Percentiles rank a stretch among this genome's conserved stretches.
Conservation (phyloP, 1,284 basidiomycete species). For the Marasmius sp. region DNA sequence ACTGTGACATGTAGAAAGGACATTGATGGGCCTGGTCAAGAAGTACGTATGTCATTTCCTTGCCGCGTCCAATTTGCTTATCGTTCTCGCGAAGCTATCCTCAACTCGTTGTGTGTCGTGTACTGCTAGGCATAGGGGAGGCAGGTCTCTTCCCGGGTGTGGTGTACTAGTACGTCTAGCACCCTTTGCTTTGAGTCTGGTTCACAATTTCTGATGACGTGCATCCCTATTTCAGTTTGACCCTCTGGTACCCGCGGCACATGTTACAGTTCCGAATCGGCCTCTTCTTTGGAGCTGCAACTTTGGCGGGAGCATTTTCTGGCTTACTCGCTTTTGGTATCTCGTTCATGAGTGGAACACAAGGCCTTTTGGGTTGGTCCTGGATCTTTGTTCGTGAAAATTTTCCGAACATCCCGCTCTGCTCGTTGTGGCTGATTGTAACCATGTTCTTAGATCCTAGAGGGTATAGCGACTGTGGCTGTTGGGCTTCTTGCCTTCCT, state of each 20-base stretch:
- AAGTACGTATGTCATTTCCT: constrained; percentile 35
- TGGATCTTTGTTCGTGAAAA: constrained; percentile 49
- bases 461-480: constrained; percentile 51
- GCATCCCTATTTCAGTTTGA: constrained; percentile 29
- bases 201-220: neutral
- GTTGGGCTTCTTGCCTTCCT: constrained; percentile 45
- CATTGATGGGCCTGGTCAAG: constrained; percentile 64
- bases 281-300: constrained; percentile 50
- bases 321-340: constrained; percentile 47
- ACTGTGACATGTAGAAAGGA: constrained; percentile 34
- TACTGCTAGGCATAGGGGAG: constrained; percentile 66
- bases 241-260: constrained; percentile 54
- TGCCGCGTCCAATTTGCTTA: neutral
- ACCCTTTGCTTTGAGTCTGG: no score
- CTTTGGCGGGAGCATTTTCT: constrained; percentile 47
- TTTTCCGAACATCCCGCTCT: neutral
- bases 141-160: constrained; percentile 72
- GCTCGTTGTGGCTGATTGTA: neutral
- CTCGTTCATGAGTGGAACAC: constrained; percentile 43
- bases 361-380: constrained; percentile 43
- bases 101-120: constrained; percentile 58
- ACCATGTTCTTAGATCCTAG: constrained; percentile 42
- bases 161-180: constrained; percentile 49
- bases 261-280: constrained; percentile 50
- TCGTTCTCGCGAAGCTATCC: constrained; percentile 42